Base-by-base conservation (phyloP, 2,329 filamentous ascomycete genomes). In the Cytospora leucostoma region DNA sequence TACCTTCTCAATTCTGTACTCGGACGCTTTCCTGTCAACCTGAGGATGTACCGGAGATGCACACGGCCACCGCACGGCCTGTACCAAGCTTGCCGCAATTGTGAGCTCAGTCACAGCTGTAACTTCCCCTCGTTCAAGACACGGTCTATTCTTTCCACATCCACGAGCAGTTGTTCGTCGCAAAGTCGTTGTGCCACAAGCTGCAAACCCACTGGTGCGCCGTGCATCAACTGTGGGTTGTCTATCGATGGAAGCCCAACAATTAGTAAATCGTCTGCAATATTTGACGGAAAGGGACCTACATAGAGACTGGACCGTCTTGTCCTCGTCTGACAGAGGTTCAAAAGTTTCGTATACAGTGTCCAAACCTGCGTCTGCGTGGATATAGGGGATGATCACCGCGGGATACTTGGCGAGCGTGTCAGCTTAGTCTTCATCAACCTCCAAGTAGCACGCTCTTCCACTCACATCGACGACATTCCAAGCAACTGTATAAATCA, bases 401-500 rank as follows among this genome's bases (percentile, higher is more conserved):
- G 74, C 73, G 4, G 73, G 74, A 56, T 74, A 74, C 72, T 74
- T 17, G 33, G 37, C 17, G n/a, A 21, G 40, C 6, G 4, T 34
- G n/a, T 50, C 11, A 59, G 44, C 33, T 12, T 52, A 15, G 7
- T 6, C 12, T 59, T 44, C 2, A 19, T 4, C 8, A 38, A n/a
- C 49, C 44, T 59, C n/a, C 54, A 51, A 33, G 34, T 5, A 62
- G 27, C 1, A 19, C 15, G 17, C 4, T 33, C 2, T 10, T 50
- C 12, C 5, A 64, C 71, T 60, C 65, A 73, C 72, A 67, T 76
- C 74, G n/a, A 70, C 66, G 17, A 71, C 71, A 64, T 76, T 76
- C 73, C 75, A 57, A 34, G 68, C 69, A 27, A 75, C 73, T 0
- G 74, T 76, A 60, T 75, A 76, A 27, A 68, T 70, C 59, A 75